Conservation (phyloP, 202 grass and related monocot genomes). For the Musa balbisiana region DNA sequence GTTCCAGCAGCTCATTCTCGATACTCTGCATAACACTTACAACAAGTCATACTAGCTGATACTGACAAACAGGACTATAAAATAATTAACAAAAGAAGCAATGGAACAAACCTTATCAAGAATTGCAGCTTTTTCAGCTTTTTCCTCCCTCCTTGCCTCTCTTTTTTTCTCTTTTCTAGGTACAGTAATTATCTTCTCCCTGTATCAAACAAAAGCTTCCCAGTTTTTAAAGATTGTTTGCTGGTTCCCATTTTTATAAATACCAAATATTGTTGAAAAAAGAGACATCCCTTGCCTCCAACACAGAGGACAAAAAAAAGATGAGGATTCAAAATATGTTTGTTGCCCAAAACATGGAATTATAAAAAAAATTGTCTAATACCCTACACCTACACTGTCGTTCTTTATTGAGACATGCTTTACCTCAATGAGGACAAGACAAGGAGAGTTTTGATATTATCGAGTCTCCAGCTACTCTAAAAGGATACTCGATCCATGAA, state of each 20-base stretch:
- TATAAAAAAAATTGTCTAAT: neutral
- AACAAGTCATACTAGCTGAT: neutral
- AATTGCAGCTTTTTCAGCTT: constrained; percentile 71
- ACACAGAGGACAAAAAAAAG: neutral
- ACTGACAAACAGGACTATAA: neutral
- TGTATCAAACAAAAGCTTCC: neutral
- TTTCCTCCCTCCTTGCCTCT: constrained; percentile 52
- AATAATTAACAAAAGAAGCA: neutral
- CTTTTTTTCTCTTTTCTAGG: constrained; percentile 62
- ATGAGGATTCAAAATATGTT: too few species aligned
- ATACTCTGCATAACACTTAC: constrained; percentile 45
- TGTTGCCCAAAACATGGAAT: too few species aligned
- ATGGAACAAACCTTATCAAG: constrained; percentile 58
- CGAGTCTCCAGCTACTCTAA: too few species aligned
- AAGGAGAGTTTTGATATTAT: too few species aligned
- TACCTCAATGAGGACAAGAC: neutral
- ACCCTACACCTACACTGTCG: neutral
- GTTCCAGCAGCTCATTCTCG: constrained; percentile 81
- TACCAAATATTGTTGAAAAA: neutral
- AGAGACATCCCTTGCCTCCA: neutral
- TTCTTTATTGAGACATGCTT: neutral
- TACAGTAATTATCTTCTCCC: constrained; percentile 88
- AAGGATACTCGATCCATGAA: too few species aligned
- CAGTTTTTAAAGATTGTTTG: neutral
- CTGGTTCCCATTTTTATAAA: too few species aligned